Evolutionary conservation across 1,139 yeast species (phyloP).

Genomic region (Saccharomyces pastorianus): DNA sequence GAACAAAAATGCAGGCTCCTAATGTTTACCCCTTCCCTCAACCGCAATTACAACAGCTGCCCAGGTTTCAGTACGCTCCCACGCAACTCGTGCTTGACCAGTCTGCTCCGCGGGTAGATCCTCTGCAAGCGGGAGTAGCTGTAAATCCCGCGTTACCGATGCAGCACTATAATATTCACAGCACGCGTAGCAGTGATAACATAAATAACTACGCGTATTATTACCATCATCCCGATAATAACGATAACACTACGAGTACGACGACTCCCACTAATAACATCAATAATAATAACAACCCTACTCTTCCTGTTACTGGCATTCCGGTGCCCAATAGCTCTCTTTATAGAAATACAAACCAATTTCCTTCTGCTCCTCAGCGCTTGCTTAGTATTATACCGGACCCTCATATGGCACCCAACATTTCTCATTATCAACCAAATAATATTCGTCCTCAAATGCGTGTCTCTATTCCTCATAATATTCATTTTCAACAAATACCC

Average conservation of each 20-base stretch:
- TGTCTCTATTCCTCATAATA: background rate
- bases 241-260: background rate
- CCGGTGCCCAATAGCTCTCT: background rate
- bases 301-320: background rate
- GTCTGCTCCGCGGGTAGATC: background rate
- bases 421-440: background rate
- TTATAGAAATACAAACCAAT: background rate
- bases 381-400: background rate
- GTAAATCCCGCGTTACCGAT: background rate
- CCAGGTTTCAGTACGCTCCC: background rate
- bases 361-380: background rate
- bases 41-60: background rate
- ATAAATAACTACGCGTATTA: background rate
- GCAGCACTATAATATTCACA: background rate
- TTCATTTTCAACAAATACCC: background rate
- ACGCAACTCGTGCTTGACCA: background rate
- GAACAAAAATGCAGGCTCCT: background rate
- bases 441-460: background rate
- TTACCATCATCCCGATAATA: background rate
- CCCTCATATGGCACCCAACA: background rate
- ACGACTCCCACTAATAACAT: too few species aligned
- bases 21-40: background rate
- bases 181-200: too few species aligned
- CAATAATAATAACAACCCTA: background rate
- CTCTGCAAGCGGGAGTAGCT: background rate